These are phyloP conservation scores for Sugiyamaella novakii DNA, from an alignment of 1,139 yeast species.

Conservation along the genomic window DNA sequence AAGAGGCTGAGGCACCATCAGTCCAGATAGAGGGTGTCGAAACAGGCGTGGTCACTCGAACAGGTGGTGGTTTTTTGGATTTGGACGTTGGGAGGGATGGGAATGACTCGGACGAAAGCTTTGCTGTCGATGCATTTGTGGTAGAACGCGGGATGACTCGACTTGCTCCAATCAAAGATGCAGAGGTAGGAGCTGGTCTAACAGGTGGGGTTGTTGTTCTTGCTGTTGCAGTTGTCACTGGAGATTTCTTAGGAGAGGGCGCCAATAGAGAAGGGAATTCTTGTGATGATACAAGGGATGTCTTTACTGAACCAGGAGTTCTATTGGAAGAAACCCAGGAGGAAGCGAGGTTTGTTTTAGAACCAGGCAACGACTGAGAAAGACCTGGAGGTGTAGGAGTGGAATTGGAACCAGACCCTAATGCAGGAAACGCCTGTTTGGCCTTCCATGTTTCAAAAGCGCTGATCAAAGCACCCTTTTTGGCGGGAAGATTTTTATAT, in stretches of 20 bases:
- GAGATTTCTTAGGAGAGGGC: background rate
- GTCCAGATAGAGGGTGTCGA: constrained; percentile 23
- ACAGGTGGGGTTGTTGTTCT: background rate
- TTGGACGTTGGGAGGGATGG: constrained; percentile 32
- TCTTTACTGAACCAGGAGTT: constrained; percentile 9
- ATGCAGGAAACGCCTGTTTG: constrained; percentile 23
- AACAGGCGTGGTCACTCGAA: constrained; percentile 15
- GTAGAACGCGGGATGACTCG: constrained; percentile 17
- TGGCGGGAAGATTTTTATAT: constrained; percentile 21
- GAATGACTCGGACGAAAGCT: constrained; percentile 25
- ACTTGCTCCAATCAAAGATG: constrained; percentile 21
- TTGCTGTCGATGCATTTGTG: constrained; percentile 10
- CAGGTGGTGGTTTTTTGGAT: constrained; percentile 21
- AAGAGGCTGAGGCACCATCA: constrained; percentile 13
- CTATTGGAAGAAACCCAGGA: constrained; percentile 19
- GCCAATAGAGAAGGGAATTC: constrained; percentile 25
- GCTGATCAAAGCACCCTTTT: constrained; percentile 22
- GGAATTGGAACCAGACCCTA: constrained; percentile 14
- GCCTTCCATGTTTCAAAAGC: constrained; percentile 29
- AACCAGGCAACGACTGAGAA: constrained; percentile 14
- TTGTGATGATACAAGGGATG: constrained; percentile 2
- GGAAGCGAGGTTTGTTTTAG: constrained; percentile 19
- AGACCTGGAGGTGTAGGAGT: constrained; percentile 2
- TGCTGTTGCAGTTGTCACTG: background rate
- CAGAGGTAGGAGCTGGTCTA: constrained; percentile 9